Conservation (phyloP, 495 filamentous ascomycete genomes). For the Cryomyces minteri region DNA sequence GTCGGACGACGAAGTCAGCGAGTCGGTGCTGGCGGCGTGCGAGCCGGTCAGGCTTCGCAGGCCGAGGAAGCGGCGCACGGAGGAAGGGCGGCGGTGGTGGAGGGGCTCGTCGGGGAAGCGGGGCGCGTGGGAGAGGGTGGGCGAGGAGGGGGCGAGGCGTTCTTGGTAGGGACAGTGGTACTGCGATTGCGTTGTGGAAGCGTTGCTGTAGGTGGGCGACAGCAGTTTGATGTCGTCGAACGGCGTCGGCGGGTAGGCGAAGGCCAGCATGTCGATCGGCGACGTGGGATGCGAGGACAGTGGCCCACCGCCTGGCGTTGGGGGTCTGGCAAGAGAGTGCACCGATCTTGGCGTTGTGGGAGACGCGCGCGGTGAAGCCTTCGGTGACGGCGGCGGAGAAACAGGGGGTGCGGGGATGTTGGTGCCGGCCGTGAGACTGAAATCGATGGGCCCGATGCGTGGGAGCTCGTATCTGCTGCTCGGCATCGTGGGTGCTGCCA, state of each 20-base stretch:
- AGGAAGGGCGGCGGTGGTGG: slow-evolving; percentile 9
- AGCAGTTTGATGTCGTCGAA: neutral
- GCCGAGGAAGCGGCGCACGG: slow-evolving; percentile 17
- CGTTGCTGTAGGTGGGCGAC: neutral
- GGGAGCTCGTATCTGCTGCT: slow-evolving; percentile 12
- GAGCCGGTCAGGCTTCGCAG: slow-evolving; percentile 2
- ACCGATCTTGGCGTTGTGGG: neutral
- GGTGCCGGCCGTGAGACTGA: slow-evolving; percentile 21
- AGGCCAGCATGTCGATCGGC: slow-evolving; percentile 1
- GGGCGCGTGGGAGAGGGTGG: slow-evolving; percentile 3
- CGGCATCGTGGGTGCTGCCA: too few relatives aligned
- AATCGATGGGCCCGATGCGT: slow-evolving; percentile 16
- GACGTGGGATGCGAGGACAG: slow-evolving; percentile 22
- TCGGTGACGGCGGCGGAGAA: slow-evolving; percentile 10
- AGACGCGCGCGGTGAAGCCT: neutral
- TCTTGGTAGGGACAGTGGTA: slow-evolving; percentile 4
- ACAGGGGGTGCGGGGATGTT: slow-evolving; percentile 18
- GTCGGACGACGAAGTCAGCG: slow-evolving; percentile 1
- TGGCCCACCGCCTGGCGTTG: slow-evolving; percentile 20
- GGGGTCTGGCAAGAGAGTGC: slow-evolving; percentile 4
- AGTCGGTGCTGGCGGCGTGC: neutral
- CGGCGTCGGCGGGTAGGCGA: neutral
- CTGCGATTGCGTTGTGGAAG: slow-evolving; percentile 1
- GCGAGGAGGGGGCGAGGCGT: slow-evolving; percentile 5
- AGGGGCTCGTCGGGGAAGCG: neutral